A percentile compares a stretch with the other conserved stretches of the same genome.
Conservation (phyloP, 2,329 filamentous ascomycete genomes). For the Cercospora canescens region DNA sequence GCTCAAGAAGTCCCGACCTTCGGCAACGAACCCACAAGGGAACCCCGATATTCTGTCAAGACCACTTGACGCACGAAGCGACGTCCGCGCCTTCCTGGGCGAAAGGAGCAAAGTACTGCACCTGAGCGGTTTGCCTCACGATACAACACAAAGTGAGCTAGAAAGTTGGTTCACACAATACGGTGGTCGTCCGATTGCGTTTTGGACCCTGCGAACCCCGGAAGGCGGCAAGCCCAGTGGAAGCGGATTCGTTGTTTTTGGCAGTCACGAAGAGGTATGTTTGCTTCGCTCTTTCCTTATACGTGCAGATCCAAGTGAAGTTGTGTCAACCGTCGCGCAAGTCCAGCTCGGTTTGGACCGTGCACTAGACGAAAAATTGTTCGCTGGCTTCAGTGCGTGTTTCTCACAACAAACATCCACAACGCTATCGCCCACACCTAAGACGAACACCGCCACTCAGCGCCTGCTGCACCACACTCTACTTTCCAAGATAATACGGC, state of each 20-base stretch:
- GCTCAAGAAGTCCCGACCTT: conserved; percentile 93
- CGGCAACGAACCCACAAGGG: conserved; percentile 62
- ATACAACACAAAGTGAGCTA: conserved; percentile 96
- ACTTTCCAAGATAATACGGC: neutral
- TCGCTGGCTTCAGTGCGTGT: conserved; percentile 8
- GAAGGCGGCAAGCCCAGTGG: conserved; percentile 99
- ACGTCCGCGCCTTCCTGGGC: conserved; percentile 92
- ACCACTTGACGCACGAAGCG: conserved; percentile 94
- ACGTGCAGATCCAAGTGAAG: conserved; percentile 14
- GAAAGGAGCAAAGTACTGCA: conserved; percentile 98
- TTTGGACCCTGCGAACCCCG: conserved; percentile 96
- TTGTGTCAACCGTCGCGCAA: conserved; percentile 1
- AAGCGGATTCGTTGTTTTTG: conserved; percentile 97
- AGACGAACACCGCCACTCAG: neutral
- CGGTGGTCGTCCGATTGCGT: conserved; percentile 93
- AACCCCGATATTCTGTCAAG: conserved; percentile 93
- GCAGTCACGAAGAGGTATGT: conserved; percentile 95
- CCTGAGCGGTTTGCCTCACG: conserved; percentile 94
- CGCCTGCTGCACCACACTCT: neutral
- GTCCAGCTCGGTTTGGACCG: conserved; percentile 7
- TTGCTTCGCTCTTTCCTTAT: conserved; percentile 5
- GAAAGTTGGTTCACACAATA: conserved; percentile 99
- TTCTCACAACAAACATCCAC: neutral
- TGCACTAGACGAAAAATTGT: conserved; percentile 9
- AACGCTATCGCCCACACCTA: neutral